phyloP scores from a whole-genome alignment of 2,329 filamentous ascomycete genomes.

The Rhexocercosporidium sp. region DNA sequence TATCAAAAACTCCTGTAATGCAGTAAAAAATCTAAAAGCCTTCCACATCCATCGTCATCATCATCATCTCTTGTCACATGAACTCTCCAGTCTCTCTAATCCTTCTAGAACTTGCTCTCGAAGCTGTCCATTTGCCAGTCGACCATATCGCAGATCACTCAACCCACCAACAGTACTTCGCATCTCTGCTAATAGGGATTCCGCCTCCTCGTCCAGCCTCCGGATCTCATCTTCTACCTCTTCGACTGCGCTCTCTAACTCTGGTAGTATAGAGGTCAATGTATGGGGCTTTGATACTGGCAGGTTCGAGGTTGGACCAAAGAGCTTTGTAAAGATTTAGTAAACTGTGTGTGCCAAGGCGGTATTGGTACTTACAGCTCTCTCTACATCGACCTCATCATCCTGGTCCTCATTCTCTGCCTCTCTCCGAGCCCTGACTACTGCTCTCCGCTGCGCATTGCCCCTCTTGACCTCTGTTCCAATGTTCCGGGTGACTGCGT shows the following conservation, averaged over 20 bases:
- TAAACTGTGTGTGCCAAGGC: background rate
- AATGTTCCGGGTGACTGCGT: conserved; percentile 69
- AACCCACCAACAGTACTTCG: conserved; percentile 71
- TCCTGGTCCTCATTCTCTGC: conserved; percentile 62
- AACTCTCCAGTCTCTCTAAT: conserved; percentile 62
- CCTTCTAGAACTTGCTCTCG: conserved; percentile 71
- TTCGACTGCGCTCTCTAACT: conserved; percentile 69
- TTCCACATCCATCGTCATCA: background rate
- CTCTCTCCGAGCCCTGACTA: conserved; percentile 57
- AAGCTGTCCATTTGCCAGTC: conserved; percentile 68
- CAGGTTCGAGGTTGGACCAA: conserved; percentile 54
- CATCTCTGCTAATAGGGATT: conserved; percentile 63
- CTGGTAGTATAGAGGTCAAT: conserved; percentile 67
- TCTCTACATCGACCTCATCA: conserved; percentile 67
- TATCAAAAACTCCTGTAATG: conserved; percentile 34
- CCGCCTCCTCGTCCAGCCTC: conserved; percentile 68
- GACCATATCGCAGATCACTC: conserved; percentile 84
- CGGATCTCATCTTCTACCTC: conserved; percentile 72
- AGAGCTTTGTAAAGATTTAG: conserved; percentile 54
- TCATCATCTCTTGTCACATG: conserved; percentile 32
- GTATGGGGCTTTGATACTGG: conserved; percentile 61
- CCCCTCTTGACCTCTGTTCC: conserved; percentile 67
- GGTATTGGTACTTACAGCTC: conserved; percentile 50
- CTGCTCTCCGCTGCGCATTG: conserved; percentile 60
- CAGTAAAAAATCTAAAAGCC: background rate